Evolutionary conservation across 225 moss, liverwort and hornwort genomes (phyloP), one percentile per base, ranked within the genome.

Genomic region (Polytrichum commune): DNA sequence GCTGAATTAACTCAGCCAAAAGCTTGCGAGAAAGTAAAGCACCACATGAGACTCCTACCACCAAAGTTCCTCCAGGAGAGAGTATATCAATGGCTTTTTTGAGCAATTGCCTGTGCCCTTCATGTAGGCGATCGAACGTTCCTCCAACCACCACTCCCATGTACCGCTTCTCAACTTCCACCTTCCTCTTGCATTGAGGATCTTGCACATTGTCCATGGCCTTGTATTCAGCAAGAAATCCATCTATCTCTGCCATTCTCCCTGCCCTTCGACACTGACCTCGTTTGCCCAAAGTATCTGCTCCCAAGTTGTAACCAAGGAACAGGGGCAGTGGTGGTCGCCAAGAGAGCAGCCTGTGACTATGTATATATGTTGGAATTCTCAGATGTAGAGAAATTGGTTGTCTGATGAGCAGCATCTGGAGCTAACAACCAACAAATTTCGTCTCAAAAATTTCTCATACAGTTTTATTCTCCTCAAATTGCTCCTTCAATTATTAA

Each of bases 91-190:
- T 13, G 67, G 80, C 71, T 55, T 22, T 72, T 7, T 18, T 61
- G 60, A 80, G 64, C n/a, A 80, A 63, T 38, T 38, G 66, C 25
- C 22, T 76, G 38, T 80, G 80, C 29, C 80, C 80, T 30, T 72
- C n/a, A 55, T 80, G 80, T 29, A 80, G 55, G 54, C 80, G 69
- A 71, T 80, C 80, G 62, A 80, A 80, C 38, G 80, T 80, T 38
- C 80, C 80, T 30, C 56, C 75, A 22, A 80, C 80, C 62, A 75
- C 72, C 20, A 80, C 80, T 20, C 65, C 80, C 24, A 54, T 29
- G 63, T 30, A 80, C n/a, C 26, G 22, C 54, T 72, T 63, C 26
- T 33, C 33, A 24, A 33, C 22, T 64, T 29, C 27, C 18, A 24
- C 64, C 64, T 24, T 30, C 64, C 26, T 29, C 22, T 22, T 58